phyloP scores from a whole-genome alignment of 495 filamentous ascomycete genomes.

The Lophium mytilinum region DNA sequence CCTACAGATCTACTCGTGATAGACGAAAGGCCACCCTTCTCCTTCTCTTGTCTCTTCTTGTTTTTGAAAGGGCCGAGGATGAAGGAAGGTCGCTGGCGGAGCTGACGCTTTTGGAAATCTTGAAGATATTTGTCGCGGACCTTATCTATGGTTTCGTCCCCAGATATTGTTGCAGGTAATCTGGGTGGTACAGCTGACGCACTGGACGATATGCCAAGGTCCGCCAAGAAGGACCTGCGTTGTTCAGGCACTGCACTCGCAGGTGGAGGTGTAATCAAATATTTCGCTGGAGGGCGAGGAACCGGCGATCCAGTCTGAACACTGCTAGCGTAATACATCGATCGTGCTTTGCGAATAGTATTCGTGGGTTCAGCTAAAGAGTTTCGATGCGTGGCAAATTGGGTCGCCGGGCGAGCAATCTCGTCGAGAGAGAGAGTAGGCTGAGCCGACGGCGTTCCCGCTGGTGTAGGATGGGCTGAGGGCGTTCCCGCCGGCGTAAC shows the following conservation, averaged over 20 bases:
- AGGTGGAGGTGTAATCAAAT: slow-evolving; percentile 15
- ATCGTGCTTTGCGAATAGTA: slow-evolving; percentile 21
- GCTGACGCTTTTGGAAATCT: slow-evolving; percentile 29
- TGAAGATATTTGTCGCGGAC: slow-evolving; percentile 29
- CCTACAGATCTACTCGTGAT: not conserved
- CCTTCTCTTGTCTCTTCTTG: slow-evolving; percentile 26
- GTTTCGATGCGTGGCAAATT: slow-evolving; percentile 8
- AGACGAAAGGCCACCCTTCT: slow-evolving; percentile 1
- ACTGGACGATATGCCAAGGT: not conserved
- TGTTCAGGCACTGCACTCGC: slow-evolving; percentile 6
- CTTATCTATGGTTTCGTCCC: slow-evolving; percentile 11
- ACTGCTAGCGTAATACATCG: slow-evolving; percentile 26
- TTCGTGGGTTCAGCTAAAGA: slow-evolving; percentile 8
- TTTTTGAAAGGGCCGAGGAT: slow-evolving; percentile 32
- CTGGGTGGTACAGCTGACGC: slow-evolving; percentile 6
- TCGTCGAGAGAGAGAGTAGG: slow-evolving; percentile 9
- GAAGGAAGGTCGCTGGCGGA: slow-evolving; percentile 29
- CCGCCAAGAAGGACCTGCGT: not conserved
- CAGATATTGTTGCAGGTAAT: slow-evolving; percentile 5
- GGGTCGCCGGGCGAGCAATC: slow-evolving; percentile 18
- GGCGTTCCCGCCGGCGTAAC: slow-evolving; percentile 6
- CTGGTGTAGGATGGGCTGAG: not conserved
- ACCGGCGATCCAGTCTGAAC: slow-evolving; percentile 22
- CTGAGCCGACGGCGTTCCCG: not conserved
- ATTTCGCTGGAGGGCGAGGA: slow-evolving; percentile 15